phyloP scores from a whole-genome alignment of 1,139 yeast genomes.

The Lodderomyces metapsilosis region DNA sequence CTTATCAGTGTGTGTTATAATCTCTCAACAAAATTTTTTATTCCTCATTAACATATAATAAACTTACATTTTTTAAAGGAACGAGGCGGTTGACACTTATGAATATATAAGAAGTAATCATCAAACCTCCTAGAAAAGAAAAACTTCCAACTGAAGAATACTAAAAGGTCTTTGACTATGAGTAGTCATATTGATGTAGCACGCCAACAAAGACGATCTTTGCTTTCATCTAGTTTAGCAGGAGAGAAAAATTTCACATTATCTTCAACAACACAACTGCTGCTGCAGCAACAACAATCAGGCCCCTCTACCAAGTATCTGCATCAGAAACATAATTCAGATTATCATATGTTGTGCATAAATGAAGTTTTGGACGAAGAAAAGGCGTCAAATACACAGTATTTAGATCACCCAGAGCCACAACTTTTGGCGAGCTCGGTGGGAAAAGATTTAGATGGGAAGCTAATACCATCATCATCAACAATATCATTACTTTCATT shows the following conservation, averaged over 20 bases:
- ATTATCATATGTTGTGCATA: constrained; percentile 6
- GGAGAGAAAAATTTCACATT: constrained; percentile 15
- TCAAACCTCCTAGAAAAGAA: no score
- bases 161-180: background rate
- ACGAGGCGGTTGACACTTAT: no score
- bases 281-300: constrained; percentile 5
- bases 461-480: constrained; percentile 53
- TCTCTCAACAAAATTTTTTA: no score
- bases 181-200: background rate
- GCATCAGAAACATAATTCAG: constrained; percentile 4
- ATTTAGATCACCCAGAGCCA: constrained; percentile 50
- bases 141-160: no score
- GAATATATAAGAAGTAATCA: no score
- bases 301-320: background rate
- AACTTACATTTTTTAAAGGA: no score
- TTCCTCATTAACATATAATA: no score
- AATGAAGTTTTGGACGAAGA: constrained; percentile 3
- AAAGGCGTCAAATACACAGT: background rate
- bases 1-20: no score
- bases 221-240: constrained; percentile 29
- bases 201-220: constrained; percentile 19
- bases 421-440: constrained; percentile 54
- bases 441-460: constrained; percentile 49
- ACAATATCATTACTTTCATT: constrained; percentile 53
- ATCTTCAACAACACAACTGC: background rate